Evolutionary conservation across 106 monocot species (phyloP).

Genomic region (Dendrobium chrysotoxum): DNA sequence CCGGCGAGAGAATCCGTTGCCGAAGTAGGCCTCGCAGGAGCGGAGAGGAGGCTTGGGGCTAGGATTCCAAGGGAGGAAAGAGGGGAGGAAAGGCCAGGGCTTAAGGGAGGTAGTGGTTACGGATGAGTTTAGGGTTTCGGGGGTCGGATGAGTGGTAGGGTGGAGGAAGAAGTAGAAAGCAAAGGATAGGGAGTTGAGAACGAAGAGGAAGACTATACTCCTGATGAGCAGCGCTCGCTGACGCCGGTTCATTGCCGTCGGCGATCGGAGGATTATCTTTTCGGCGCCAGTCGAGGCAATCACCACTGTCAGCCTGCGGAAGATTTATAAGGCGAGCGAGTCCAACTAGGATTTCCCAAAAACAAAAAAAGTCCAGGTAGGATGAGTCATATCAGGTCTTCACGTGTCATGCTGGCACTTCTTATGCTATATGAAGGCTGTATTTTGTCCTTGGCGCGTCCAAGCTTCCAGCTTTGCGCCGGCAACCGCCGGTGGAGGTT

Average conservation of each 20-base stretch:
- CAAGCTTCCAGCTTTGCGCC: neutral
- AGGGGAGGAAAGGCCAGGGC: conserved; percentile 83
- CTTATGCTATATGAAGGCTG: too few relatives aligned
- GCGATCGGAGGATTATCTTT: neutral
- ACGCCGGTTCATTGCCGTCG: conserved; percentile 22
- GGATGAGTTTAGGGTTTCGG: conserved; percentile 7
- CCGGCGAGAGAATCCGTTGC: conserved; percentile 68
- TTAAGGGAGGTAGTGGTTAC: conserved; percentile 29
- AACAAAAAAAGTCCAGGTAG: too few relatives aligned
- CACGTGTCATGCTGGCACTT: too few relatives aligned
- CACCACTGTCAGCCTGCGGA: neutral
- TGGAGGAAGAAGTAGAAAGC: conserved; percentile 22
- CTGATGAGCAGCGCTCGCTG: conserved; percentile 27
- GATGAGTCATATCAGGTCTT: neutral
- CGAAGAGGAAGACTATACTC: conserved; percentile 47
- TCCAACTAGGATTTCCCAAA: neutral
- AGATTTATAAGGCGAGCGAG: neutral
- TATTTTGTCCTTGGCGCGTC: neutral
- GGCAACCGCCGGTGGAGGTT: neutral
- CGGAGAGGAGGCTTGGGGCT: conserved; percentile 19
- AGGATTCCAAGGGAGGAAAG: conserved; percentile 63
- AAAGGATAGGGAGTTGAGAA: conserved; percentile 6
- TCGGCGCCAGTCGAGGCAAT: neutral
- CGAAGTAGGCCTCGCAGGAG: conserved; percentile 95
- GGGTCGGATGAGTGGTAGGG: conserved; percentile 3